These are phyloP conservation scores for Mortierella alpina DNA, from an alignment of 192 early-diverging fungal species.

Conservation along the genomic window DNA sequence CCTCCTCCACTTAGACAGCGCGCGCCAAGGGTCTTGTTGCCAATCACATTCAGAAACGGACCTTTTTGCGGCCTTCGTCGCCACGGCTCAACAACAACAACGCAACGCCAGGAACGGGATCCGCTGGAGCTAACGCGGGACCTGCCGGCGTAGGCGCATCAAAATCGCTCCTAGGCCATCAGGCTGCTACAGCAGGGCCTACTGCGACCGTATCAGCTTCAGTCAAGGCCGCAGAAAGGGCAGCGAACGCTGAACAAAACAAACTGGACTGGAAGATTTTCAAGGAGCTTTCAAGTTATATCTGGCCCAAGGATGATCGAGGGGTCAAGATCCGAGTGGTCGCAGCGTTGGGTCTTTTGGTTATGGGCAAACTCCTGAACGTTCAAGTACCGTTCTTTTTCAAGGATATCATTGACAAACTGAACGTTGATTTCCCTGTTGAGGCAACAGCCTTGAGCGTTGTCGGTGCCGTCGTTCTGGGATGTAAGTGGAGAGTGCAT, in stretches of 20 bases:
- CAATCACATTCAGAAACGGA: constrained; percentile 17
- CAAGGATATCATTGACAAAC: constrained; percentile 90
- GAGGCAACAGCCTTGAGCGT: constrained; percentile 78
- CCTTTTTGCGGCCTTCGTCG: constrained; percentile 19
- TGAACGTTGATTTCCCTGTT: constrained; percentile 75
- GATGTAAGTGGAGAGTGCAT: constrained; percentile 65
- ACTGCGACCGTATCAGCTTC: not conserved
- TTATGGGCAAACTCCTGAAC: constrained; percentile 88
- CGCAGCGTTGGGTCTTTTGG: constrained; percentile 81
- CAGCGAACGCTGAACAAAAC: constrained; percentile 32
- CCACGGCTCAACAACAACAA: constrained; percentile 11
- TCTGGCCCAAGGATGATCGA: constrained; percentile 91
- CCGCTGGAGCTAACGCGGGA: not conserved
- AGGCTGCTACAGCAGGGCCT: not conserved
- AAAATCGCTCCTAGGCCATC: not conserved
- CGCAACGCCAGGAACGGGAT: constrained; percentile 9
- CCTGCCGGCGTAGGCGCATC: constrained; percentile 10
- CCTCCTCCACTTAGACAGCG: not conserved
- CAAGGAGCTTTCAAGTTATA: constrained; percentile 76
- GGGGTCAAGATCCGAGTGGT: constrained; percentile 90
- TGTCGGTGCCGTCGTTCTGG: constrained; percentile 92
- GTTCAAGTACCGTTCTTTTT: constrained; percentile 97
- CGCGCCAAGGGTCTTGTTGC: not conserved
- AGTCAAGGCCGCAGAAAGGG: constrained; percentile 18
- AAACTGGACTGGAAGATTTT: constrained; percentile 73